phyloP scores from a whole-genome alignment of 1,284 basidiomycete species.

The Cryptococcus maquisensis region DNA sequence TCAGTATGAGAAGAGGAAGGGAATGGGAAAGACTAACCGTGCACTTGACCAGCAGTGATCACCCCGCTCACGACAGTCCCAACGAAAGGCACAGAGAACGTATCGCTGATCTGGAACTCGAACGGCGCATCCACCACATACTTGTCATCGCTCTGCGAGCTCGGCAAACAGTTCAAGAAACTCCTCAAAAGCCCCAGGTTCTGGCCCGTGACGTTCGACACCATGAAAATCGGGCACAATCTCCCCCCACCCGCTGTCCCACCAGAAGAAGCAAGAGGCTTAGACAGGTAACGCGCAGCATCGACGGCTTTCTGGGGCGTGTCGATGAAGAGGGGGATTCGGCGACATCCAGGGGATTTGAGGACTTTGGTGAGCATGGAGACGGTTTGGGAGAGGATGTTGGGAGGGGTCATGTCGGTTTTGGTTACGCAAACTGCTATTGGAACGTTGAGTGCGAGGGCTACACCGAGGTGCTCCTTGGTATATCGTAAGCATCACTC shows the following conservation, averaged over 20 bases:
- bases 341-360: slow-evolving; percentile 80
- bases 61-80: slow-evolving; percentile 95
- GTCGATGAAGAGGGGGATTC: slow-evolving; percentile 49
- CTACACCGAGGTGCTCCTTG: slow-evolving; percentile 83
- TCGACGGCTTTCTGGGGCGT: slow-evolving; percentile 68
- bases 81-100: slow-evolving; percentile 82
- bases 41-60: slow-evolving; percentile 69
- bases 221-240: slow-evolving; percentile 85
- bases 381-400: slow-evolving; percentile 82
- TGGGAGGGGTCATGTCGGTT: slow-evolving; percentile 97
- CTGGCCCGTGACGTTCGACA: slow-evolving; percentile 92
- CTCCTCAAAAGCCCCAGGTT: slow-evolving; percentile 71
- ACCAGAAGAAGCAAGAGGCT: slow-evolving; percentile 54
- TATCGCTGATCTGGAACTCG: slow-evolving; percentile 60
- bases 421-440: slow-evolving; percentile 94
- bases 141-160: slow-evolving; percentile 73
- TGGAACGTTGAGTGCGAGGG: slow-evolving; percentile 87
- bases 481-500: not conserved
- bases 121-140: slow-evolving; percentile 80
- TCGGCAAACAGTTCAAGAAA: slow-evolving; percentile 79
- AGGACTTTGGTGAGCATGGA: slow-evolving; percentile 91
- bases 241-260: slow-evolving; percentile 46
- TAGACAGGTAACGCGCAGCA: slow-evolving; percentile 56
- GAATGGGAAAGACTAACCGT: slow-evolving; percentile 37
- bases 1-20: not conserved